phyloP scores from a whole-genome alignment of 2,329 filamentous ascomycete genomes.

The Pleomassaria siparia region DNA sequence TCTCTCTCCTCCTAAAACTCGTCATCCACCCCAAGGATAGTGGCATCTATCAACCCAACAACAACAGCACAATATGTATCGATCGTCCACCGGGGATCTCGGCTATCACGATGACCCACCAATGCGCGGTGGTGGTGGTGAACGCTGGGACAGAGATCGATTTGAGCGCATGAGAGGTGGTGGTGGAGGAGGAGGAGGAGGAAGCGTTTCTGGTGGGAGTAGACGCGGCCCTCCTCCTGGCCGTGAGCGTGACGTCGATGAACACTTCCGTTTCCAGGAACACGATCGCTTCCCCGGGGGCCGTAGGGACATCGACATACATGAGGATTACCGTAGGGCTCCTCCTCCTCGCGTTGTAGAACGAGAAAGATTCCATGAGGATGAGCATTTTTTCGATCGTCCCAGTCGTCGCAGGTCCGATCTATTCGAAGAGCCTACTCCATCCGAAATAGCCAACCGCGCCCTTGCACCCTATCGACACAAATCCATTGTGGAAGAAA shows the following conservation, averaged over 20 bases:
- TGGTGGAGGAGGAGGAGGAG: slow-evolving; percentile 23
- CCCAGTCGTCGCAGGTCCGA: slow-evolving; percentile 45
- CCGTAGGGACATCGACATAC: slow-evolving; percentile 46
- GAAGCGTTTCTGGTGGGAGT: slow-evolving; percentile 32
- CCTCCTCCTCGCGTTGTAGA: slow-evolving; percentile 40
- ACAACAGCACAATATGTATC: slow-evolving; percentile 30
- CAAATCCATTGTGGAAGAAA: slow-evolving; percentile 59
- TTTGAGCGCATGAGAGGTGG: slow-evolving; percentile 48
- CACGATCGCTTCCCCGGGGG: slow-evolving; percentile 47
- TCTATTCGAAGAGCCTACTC: slow-evolving; percentile 51
- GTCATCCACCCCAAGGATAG: slow-evolving; percentile 14
- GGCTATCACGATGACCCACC: slow-evolving; percentile 46
- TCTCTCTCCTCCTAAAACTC: slow-evolving; percentile 4
- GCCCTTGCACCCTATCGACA: slow-evolving; percentile 61
- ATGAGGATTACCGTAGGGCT: slow-evolving; percentile 47
- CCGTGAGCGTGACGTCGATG: slow-evolving; percentile 36
- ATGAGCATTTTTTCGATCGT: slow-evolving; percentile 53
- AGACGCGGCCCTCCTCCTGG: slow-evolving; percentile 12
- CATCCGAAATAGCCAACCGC: slow-evolving; percentile 51
- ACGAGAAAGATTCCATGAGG: slow-evolving; percentile 58
- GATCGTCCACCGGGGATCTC: slow-evolving; percentile 47
- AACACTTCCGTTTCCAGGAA: slow-evolving; percentile 46
- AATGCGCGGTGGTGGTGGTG: slow-evolving; percentile 23
- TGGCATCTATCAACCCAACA: slow-evolving; percentile 3
- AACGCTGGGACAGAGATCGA: slow-evolving; percentile 54